Conservation (phyloP, 352 stramenopile genomes). For the Elongisporangium anandrum region DNA sequence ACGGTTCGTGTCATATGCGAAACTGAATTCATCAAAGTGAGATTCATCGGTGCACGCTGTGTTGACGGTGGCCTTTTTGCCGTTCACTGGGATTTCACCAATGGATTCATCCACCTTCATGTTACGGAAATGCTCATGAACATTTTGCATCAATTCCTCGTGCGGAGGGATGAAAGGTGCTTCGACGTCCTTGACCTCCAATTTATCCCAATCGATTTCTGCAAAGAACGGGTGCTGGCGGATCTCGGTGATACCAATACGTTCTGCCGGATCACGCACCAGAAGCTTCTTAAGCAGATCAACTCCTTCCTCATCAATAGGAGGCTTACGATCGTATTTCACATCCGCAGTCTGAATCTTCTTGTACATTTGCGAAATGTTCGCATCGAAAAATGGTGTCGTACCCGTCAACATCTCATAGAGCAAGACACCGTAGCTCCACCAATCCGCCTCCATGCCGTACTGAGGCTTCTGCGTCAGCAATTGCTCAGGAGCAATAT, state of each 20-base stretch:
- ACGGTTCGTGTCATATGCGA: constrained; percentile 77
- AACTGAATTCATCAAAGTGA: constrained; percentile 88
- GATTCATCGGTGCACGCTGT: constrained; percentile 43
- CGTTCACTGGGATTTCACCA: constrained; percentile 51
- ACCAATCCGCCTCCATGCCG: constrained; percentile 88
- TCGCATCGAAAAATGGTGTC: constrained; percentile 86
- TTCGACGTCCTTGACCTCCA: constrained; percentile 79
- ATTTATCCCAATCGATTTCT: constrained; percentile 58
- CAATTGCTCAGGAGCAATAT: constrained; percentile 83
- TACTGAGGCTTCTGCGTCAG: constrained; percentile 84
- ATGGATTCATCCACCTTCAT: constrained; percentile 87
- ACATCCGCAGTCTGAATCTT: constrained; percentile 86
- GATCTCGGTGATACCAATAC: constrained; percentile 56
- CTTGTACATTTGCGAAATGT: constrained; percentile 87
- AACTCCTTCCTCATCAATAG: constrained; percentile 60
- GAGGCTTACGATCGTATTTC: constrained; percentile 67
- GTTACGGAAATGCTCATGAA: constrained; percentile 86
- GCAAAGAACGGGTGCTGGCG: constrained; percentile 69
- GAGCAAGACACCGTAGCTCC: constrained; percentile 87
- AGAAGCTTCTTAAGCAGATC: constrained; percentile 76
- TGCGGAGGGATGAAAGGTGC: constrained; percentile 77
- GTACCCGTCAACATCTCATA: constrained; percentile 88
- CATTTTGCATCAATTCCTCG: constrained; percentile 83
- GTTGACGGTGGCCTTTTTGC: constrained; percentile 39
- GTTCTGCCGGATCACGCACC: constrained; percentile 64